Evolutionary conservation across 805 yeast genomes (phyloP).

Genomic region (Brettanomyces custersianus): DNA sequence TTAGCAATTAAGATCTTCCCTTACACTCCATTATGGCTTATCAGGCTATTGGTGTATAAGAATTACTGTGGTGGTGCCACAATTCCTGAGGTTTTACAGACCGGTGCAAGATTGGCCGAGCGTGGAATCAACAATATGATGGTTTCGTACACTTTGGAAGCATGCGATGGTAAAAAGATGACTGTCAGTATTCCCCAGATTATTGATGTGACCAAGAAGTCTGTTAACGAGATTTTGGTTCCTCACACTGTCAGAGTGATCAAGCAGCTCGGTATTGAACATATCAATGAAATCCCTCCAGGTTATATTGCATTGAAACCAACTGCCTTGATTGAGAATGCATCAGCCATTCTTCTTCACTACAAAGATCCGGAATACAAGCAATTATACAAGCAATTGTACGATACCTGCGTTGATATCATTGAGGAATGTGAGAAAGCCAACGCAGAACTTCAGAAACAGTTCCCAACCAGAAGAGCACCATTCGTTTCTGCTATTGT

Average conservation of each 20-base stretch:
- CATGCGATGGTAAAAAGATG: slow-evolving; percentile 70
- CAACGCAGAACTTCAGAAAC: slow-evolving; percentile 38
- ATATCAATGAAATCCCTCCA: slow-evolving; percentile 67
- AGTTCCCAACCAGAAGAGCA: slow-evolving; percentile 55
- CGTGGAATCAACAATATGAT: slow-evolving; percentile 90
- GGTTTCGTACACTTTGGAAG: slow-evolving; percentile 91
- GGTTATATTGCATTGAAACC: slow-evolving; percentile 93
- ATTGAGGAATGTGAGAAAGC: slow-evolving; percentile 47
- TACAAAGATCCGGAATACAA: slow-evolving; percentile 44
- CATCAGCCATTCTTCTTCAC: slow-evolving; percentile 62
- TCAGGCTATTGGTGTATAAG: slow-evolving; percentile 68
- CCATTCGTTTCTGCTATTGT: slow-evolving; percentile 73
- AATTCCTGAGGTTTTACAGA: slow-evolving; percentile 54
- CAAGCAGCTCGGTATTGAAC: slow-evolving; percentile 26
- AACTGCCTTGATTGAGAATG: slow-evolving; percentile 75
- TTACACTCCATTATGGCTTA: slow-evolving; percentile 59
- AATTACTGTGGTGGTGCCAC: slow-evolving; percentile 89
- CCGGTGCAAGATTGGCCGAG: slow-evolving; percentile 57
- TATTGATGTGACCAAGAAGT: slow-evolving; percentile 52
- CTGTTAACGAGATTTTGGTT: slow-evolving; percentile 57
- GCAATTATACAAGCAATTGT: slow-evolving; percentile 45
- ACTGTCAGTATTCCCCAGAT: slow-evolving; percentile 41
- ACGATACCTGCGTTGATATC: slow-evolving; percentile 56
- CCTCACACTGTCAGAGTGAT: slow-evolving; percentile 65
- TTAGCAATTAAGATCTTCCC: slow-evolving; percentile 61